Conservation (phyloP, 768 basidiomycete genomes). For the Leccinellum luteum region DNA sequence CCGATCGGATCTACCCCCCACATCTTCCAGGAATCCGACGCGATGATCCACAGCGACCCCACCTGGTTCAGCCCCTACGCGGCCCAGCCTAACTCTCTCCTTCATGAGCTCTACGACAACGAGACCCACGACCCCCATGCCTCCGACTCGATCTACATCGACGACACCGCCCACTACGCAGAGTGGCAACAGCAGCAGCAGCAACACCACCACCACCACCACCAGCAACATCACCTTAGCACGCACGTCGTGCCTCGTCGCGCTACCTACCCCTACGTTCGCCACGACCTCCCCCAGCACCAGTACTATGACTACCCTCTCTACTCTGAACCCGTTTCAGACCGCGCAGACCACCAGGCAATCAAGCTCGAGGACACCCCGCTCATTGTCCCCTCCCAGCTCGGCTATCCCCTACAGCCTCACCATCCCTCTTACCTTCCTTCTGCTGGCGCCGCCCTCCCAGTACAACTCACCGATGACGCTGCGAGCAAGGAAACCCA, state of each 20-base stretch:
- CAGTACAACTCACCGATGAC: slow-evolving; percentile 87
- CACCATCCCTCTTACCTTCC: slow-evolving; percentile 39
- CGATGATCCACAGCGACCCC: slow-evolving; percentile 38
- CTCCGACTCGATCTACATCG: slow-evolving; percentile 31
- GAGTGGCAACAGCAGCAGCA: slow-evolving; percentile 38
- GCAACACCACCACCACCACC: slow-evolving; percentile 30
- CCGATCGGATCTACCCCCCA: slow-evolving; percentile 45
- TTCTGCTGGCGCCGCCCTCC: slow-evolving; percentile 42
- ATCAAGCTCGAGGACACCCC: slow-evolving; percentile 69
- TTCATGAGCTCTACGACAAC: slow-evolving; percentile 70
- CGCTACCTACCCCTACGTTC: slow-evolving; percentile 74
- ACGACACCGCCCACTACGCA: slow-evolving; percentile 34
- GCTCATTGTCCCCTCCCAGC: slow-evolving; percentile 61
- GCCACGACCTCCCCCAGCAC: slow-evolving; percentile 58
- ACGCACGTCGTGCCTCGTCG: slow-evolving; percentile 47
- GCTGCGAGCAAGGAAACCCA: slow-evolving; percentile 89
- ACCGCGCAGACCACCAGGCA: slow-evolving; percentile 28
- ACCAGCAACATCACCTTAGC: slow-evolving; percentile 31
- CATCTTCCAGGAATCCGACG: slow-evolving; percentile 46
- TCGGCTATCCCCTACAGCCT: slow-evolving; percentile 34
- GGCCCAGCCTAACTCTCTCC: slow-evolving; percentile 47
- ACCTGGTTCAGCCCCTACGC: slow-evolving; percentile 34
- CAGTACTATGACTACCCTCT: slow-evolving; percentile 36
- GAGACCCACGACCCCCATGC: slow-evolving; percentile 44
- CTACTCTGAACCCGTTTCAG: slow-evolving; percentile 39